Percentiles rank a stretch among this genome's conserved stretches.
phyloP scores from a whole-genome alignment of 2,329 filamentous ascomycete species.

The Leptographium lundbergii region DNA sequence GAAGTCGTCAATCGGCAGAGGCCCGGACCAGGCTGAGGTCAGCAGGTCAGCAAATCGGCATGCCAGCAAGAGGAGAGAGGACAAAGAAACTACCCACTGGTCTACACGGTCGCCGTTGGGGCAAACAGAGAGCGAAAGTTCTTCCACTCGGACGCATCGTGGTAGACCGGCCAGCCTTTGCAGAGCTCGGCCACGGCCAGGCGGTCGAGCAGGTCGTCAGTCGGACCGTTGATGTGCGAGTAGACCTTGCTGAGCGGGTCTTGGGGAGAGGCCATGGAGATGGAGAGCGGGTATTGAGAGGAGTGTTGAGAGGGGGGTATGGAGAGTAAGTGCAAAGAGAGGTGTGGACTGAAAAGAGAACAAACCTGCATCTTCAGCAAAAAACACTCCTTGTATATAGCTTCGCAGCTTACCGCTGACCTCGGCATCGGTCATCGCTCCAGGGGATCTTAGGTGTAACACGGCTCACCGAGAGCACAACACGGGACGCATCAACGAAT shows the following conservation, averaged over 20 bases:
- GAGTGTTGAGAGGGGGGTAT: background rate
- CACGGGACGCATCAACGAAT: too few species aligned
- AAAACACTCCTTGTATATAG: too few species aligned
- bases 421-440: too few species aligned
- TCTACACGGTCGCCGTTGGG: slow-evolving; percentile 34
- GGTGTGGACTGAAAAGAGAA: too few species aligned
- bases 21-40: slow-evolving; percentile 31
- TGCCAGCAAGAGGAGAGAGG: background rate
- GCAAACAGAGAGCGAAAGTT: slow-evolving; percentile 37
- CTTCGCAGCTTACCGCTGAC: too few species aligned
- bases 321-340: background rate
- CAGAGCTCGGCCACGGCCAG: slow-evolving; percentile 36
- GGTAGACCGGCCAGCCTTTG: slow-evolving; percentile 41
- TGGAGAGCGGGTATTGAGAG: background rate
- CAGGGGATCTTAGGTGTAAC: too few species aligned
- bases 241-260: slow-evolving; percentile 22
- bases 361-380: too few species aligned
- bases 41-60: background rate
- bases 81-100: slow-evolving; percentile 23
- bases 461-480: too few species aligned
- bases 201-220: slow-evolving; percentile 28
- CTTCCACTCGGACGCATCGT: slow-evolving; percentile 37
- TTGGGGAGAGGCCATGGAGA: slow-evolving; percentile 19
- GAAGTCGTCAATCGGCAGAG: slow-evolving; percentile 30
- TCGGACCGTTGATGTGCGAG: slow-evolving; percentile 32